A percentile compares a stretch with the other conserved stretches of the same genome.
phyloP scores from a whole-genome alignment of 2,329 filamentous ascomycete species.

The Camillea tinctor region DNA sequence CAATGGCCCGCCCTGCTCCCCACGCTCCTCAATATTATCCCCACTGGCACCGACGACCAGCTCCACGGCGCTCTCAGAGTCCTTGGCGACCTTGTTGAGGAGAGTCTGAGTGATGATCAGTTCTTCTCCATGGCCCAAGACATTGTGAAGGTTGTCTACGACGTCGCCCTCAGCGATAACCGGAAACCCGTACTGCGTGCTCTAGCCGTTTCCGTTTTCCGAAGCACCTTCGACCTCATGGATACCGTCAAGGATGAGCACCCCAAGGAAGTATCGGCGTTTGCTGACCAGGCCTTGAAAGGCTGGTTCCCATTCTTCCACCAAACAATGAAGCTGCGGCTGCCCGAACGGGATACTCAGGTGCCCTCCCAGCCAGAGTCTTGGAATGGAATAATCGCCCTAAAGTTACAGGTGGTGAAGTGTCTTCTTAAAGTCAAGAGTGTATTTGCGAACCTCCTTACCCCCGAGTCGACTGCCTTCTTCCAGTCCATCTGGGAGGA shows the following conservation, averaged over 20 bases:
- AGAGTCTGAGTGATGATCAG: slow-evolving; percentile 88
- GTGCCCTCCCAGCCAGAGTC: slow-evolving; percentile 56
- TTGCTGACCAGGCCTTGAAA: slow-evolving; percentile 81
- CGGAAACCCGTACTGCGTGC: slow-evolving; percentile 76
- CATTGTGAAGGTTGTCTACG: slow-evolving; percentile 79
- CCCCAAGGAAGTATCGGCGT: slow-evolving; percentile 78
- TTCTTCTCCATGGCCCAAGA: slow-evolving; percentile 89
- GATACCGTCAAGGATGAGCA: slow-evolving; percentile 97
- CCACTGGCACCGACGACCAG: slow-evolving; percentile 72
- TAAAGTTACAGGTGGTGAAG: slow-evolving; percentile 94
- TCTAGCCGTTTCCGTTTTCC: slow-evolving; percentile 85
- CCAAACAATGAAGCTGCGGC: slow-evolving; percentile 68
- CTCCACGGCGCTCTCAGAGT: slow-evolving; percentile 88
- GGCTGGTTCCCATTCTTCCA: slow-evolving; percentile 91
- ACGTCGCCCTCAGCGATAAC: slow-evolving; percentile 73
- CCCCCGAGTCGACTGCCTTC: slow-evolving; percentile 76
- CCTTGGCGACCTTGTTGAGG: slow-evolving; percentile 85
- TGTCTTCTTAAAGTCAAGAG: slow-evolving; percentile 84
- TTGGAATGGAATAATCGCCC: slow-evolving; percentile 78
- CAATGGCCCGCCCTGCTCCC: slow-evolving; percentile 91
- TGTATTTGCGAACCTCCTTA: slow-evolving; percentile 78
- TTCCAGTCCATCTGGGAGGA: slow-evolving; percentile 92
- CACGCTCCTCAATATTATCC: slow-evolving; percentile 73
- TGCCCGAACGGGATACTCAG: slow-evolving; percentile 66
- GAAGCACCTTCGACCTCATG: slow-evolving; percentile 88